phyloP scores from a whole-genome alignment of 495 filamentous ascomycete species.

The Podospora comata region DNA sequence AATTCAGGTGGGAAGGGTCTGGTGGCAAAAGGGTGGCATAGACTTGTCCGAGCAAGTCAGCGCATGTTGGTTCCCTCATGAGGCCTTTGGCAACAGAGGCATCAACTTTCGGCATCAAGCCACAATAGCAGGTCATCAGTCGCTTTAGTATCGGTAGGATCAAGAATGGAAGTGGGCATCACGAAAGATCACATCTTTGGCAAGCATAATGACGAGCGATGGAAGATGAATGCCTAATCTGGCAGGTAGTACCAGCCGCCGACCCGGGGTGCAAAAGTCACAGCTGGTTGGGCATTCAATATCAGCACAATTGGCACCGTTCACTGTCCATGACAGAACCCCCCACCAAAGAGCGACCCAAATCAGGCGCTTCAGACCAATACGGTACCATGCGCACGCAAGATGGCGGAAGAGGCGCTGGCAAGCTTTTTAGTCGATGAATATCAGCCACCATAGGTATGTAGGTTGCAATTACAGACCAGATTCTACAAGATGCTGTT shows the following conservation, averaged over 20 bases:
- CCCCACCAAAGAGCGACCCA: not conserved
- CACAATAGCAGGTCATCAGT: not conserved
- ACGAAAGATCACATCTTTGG: not conserved
- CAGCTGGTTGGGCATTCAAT: not conserved
- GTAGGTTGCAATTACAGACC: not conserved
- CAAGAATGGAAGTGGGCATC: not conserved
- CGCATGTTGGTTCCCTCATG: not conserved
- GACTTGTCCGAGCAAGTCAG: not conserved
- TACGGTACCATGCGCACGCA: constrained; percentile 4
- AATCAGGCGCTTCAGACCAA: not conserved
- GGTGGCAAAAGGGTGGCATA: not conserved
- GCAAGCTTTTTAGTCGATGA: constrained; percentile 1
- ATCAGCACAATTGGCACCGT: not conserved
- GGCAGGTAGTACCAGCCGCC: not conserved
- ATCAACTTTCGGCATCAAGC: not conserved
- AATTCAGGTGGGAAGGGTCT: constrained; percentile 8
- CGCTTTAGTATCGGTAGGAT: not conserved
- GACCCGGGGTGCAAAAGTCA: not conserved
- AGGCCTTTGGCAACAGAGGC: not conserved
- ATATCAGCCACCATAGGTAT: not conserved
- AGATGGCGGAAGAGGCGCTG: constrained; percentile 6
- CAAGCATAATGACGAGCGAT: not conserved
- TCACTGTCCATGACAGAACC: not conserved
- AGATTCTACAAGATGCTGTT: no score
- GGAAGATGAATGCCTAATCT: not conserved